These are phyloP conservation scores for Colletotrichum sojae DNA, from an alignment of 2,329 filamentous ascomycete genomes.

Conservation along the genomic window DNA sequence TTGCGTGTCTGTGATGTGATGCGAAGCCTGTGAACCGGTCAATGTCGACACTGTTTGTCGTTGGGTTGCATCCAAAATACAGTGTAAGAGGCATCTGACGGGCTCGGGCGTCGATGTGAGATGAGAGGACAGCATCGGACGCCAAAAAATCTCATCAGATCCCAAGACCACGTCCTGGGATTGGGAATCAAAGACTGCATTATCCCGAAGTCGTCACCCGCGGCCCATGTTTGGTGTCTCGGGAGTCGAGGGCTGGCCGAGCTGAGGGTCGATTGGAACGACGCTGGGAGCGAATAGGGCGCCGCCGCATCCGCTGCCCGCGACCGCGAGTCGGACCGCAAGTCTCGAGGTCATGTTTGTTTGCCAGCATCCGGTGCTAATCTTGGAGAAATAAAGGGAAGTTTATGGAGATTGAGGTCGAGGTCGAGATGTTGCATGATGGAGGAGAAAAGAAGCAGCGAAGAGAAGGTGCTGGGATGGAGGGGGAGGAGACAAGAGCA, in stretches of 20 bases:
- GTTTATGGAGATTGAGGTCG: too few relatives aligned
- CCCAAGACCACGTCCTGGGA: conserved; percentile 35
- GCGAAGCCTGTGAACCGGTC: neutral
- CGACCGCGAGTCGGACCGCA: conserved; percentile 23
- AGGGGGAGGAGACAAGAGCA: too few relatives aligned
- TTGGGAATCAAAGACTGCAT: conserved; percentile 34
- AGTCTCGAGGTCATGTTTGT: neutral
- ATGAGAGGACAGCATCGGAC: conserved; percentile 26
- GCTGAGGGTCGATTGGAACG: neutral
- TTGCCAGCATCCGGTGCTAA: neutral
- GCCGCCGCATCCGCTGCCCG: conserved; percentile 7
- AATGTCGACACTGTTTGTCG: conserved; percentile 19
- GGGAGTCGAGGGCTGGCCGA: conserved; percentile 30
- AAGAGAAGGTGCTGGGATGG: too few relatives aligned
- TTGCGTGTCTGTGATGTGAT: neutral
- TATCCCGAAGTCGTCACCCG: conserved; percentile 32
- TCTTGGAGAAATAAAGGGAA: too few relatives aligned
- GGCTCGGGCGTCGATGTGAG: conserved; percentile 4
- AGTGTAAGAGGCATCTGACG: neutral
- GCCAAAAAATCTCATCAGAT: neutral
- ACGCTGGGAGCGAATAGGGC: conserved; percentile 1
- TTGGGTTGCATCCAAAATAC: neutral
- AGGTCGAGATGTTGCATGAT: neutral
- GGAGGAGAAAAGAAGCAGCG: conserved; percentile 1
- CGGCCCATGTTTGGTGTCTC: conserved; percentile 37